Evolutionary conservation across 2,329 filamentous ascomycete species (phyloP).

Genomic region (Didymella keratinophila): DNA sequence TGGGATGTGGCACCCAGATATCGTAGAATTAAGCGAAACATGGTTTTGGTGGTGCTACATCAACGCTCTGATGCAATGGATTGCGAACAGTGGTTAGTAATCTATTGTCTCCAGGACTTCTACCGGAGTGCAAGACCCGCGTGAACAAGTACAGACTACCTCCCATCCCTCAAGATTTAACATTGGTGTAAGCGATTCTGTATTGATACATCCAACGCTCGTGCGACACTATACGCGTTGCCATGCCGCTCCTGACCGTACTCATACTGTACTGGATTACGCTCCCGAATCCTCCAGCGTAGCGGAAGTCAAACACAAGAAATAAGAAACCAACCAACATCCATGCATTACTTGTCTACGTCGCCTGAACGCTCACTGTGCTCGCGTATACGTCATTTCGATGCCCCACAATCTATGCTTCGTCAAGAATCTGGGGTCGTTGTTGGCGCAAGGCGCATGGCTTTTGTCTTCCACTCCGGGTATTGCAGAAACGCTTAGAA

Average conservation of each 20-base stretch:
- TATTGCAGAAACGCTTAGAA: slow-evolving; percentile 68
- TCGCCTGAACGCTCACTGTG: slow-evolving; percentile 19
- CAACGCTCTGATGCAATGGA: neutral
- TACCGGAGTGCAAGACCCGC: neutral
- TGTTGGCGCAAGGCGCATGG: slow-evolving; percentile 29
- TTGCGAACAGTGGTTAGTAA: neutral
- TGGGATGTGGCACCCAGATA: slow-evolving; percentile 17
- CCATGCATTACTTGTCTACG: slow-evolving; percentile 16
- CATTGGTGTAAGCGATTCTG: neutral
- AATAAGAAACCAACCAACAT: slow-evolving; percentile 16
- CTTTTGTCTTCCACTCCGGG: slow-evolving; percentile 29
- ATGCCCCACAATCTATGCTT: slow-evolving; percentile 27
- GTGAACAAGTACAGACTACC: neutral
- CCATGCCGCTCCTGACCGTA: slow-evolving; percentile 16
- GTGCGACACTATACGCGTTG: slow-evolving; percentile 13
- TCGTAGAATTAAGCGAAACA: slow-evolving; percentile 19
- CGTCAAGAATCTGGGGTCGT: slow-evolving; percentile 33
- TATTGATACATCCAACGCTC: slow-evolving; percentile 41
- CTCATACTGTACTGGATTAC: slow-evolving; percentile 7
- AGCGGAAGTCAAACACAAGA: slow-evolving; percentile 19
- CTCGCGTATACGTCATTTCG: slow-evolving; percentile 25
- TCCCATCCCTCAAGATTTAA: neutral
- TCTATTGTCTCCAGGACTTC: neutral
- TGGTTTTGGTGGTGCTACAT: slow-evolving; percentile 27
- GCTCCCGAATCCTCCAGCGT: slow-evolving; percentile 7